These are phyloP conservation scores for Filobasidium wieringae DNA, from an alignment of 768 basidiomycete species.

Conservation along the genomic window DNA sequence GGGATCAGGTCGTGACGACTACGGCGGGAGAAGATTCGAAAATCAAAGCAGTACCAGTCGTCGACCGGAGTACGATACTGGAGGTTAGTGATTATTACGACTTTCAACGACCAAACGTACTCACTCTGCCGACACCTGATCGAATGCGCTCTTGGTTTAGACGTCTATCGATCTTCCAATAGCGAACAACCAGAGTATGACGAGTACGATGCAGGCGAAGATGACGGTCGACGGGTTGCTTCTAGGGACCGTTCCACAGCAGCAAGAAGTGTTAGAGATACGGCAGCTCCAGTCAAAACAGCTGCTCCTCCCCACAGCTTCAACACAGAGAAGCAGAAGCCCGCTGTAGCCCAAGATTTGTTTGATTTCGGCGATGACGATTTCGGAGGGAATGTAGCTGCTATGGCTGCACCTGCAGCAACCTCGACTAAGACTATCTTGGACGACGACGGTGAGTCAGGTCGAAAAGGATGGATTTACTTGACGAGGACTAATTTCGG, in stretches of 20 bases:
- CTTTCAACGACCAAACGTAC: not conserved
- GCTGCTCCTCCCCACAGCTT: constrained; percentile 24
- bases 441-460: constrained; percentile 29
- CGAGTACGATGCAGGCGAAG: constrained; percentile 87
- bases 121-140: not conserved
- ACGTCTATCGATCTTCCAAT: constrained; percentile 3
- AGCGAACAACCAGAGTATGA: constrained; percentile 48
- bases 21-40: constrained; percentile 9
- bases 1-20: constrained; percentile 7
- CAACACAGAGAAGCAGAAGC: constrained; percentile 43
- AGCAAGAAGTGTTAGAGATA: constrained; percentile 3
- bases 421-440: constrained; percentile 15
- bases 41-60: constrained; percentile 32
- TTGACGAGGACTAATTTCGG: not conserved
- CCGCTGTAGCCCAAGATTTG: constrained; percentile 56
- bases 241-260: constrained; percentile 3
- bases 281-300: constrained; percentile 22
- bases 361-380: constrained; percentile 69
- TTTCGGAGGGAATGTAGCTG: constrained; percentile 37
- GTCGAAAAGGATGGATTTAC: not conserved
- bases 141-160: not conserved
- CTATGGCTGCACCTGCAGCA: constrained; percentile 36
- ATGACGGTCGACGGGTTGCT: constrained; percentile 52
- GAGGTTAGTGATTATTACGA: constrained; percentile 19
- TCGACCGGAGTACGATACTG: constrained; percentile 34